Evolutionary conservation across 208 protist species (phyloP), one percentile per base, ranked within the genome.

Genomic region (Trypanosoma congolense): DNA sequence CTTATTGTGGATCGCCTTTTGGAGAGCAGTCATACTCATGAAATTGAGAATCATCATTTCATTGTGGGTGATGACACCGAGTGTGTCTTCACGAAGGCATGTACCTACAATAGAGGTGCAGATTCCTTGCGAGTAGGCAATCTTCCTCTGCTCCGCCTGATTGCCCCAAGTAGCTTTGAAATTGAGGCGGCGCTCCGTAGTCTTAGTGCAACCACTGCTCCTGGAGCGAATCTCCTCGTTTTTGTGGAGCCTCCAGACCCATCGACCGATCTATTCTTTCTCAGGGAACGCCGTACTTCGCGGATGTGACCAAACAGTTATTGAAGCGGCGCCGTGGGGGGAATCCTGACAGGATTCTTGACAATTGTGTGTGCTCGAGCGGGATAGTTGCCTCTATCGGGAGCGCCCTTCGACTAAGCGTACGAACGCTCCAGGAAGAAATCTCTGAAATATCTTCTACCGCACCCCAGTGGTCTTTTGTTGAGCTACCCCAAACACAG

Each of bases 211-310:
- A 19, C 67, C 24, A 59, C 61, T 46, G 9, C 33, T 31, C 35
- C 26, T 25, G 45, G 63, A 43, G 14, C 46, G 1, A 19, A 38
- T 63, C n/a, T 70, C 63, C 44, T 93, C 16, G 24, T 93, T 10
- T 36, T 90, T 51, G 51, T 93, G 22, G 87, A 93, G 58, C 61
- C 68, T 0, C 77, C 86, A 0, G n/a, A 40, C n/a, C 61, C 75
- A 5, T 70, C 73, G 9, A 42, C 47, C 16, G 61, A 76, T 4
- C 45, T 88, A 0, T 74, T 93, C 40, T 89, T 88, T 53, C 36
- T 87, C 19, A 71, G 88, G 87, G 87, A 10, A 65, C 78, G 26
- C 72, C 87, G 0, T 93, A 90, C 65, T 49, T 54, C 6, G 61
- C 65, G 19, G 21, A 72, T 40, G 45, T 80, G 8, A 56, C 49